Evolutionary conservation across 768 basidiomycete genomes (phyloP), one percentile per base, ranked within the genome.

Genomic region (Rhodocollybia butyracea): DNA sequence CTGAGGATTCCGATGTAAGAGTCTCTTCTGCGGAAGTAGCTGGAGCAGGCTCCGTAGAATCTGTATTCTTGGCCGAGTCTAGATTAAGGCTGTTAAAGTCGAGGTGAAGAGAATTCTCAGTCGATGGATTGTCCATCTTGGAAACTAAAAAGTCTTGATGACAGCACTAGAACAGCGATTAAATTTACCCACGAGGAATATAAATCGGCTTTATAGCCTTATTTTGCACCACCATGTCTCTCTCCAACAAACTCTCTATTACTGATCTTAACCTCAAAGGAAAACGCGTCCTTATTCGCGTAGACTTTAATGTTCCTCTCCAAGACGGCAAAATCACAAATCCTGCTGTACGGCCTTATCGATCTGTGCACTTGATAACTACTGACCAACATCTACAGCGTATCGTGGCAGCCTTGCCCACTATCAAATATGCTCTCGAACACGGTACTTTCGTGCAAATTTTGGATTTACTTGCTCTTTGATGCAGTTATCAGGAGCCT

Each of bases 301-400:
- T 95, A 61, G 94, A 96, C 77, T 96, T 96, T 78, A 96, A 96
- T 69, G 94, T 96, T 57, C 94, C 94, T 59, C 87, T 92, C 74
- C 82, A 88, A 64, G 88, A 92, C 67, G 89, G 88, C 46, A 86
- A 86, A 68, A 94, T 98, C 79, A 96, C 96, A 42, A 99, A 98
- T 76, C 88, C 93, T 60, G 94, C 94, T 54, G 96, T 97, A 69
- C 60, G 94, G 78, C 41, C 52, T 57, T 38, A 46, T 55, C 38
- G 39, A 47, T 63, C 57, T 48, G 34, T 40, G 2, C 3, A 47
- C 30, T 19, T 30, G 53, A 56, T 41, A 51, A 39, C 56, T 48
- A 46, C 59, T 60, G 17, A 63, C 60, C 56, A 22, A 24, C 19
- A 41, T 59, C 39, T 24, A 54, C 68, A 98, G 96, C 91, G 96